These are phyloP conservation scores for Fusarium humuli DNA, from an alignment of 2,329 filamentous ascomycete species.

Conservation along the genomic window DNA sequence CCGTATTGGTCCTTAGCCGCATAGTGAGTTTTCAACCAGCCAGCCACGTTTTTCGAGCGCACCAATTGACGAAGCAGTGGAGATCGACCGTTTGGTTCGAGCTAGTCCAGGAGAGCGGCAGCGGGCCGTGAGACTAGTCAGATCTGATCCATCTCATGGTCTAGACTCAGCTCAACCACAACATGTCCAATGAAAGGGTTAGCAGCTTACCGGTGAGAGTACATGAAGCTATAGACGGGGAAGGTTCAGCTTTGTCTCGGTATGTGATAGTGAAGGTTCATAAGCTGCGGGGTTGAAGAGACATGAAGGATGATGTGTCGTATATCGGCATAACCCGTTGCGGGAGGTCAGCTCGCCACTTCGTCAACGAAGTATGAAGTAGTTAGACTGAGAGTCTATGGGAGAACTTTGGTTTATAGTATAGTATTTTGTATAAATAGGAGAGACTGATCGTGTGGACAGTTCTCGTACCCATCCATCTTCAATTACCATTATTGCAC, in stretches of 20 bases:
- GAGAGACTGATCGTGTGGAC: no score
- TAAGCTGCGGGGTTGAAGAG: background rate
- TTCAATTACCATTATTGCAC: background rate
- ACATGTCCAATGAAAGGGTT: background rate
- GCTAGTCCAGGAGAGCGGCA: constrained; percentile 7
- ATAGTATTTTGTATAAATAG: background rate
- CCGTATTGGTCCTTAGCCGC: background rate
- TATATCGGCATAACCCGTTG: background rate
- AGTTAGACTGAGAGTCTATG: background rate
- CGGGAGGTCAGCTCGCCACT: constrained; percentile 2
- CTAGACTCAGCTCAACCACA: background rate
- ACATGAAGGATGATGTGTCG: background rate
- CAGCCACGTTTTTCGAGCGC: background rate
- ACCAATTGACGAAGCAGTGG: background rate
- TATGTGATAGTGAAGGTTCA: constrained; percentile 6
- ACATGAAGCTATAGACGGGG: background rate
- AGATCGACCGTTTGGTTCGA: background rate
- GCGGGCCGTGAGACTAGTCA: constrained; percentile 19
- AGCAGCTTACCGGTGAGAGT: background rate
- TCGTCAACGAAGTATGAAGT: background rate
- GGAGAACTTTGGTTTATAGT: no score
- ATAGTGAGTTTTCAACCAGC: background rate
- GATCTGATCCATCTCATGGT: background rate
- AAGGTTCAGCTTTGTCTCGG: background rate
- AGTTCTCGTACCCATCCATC: no score